These are phyloP conservation scores for Biscutella laevigata DNA, from an alignment of 441 rosid genomes.

Conservation along the genomic window DNA sequence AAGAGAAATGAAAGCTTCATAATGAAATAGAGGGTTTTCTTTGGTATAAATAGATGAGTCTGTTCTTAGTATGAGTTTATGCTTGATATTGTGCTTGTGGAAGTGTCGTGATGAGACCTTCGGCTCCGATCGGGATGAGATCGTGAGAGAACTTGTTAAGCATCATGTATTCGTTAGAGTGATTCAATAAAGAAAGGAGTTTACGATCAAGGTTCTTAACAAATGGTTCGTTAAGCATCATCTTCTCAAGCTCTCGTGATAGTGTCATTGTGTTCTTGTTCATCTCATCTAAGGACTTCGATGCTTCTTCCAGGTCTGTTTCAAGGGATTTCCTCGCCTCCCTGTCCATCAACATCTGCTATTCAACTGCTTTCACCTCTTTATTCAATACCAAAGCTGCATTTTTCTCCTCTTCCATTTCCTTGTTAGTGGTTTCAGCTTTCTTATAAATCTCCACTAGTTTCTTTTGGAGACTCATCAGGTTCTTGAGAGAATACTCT, in stretches of 20 bases:
- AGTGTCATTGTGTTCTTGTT: conserved; percentile 52
- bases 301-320: conserved; percentile 74
- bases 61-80: too few relatives aligned
- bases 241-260: conserved; percentile 55
- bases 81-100: too few relatives aligned
- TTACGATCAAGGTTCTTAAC: too few relatives aligned
- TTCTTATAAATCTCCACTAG: conserved; percentile 50
- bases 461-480: conserved; percentile 52
- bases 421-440: conserved; percentile 46
- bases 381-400: conserved; percentile 40
- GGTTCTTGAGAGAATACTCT: conserved; percentile 37
- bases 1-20: too few relatives aligned
- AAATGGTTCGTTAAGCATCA: too few relatives aligned
- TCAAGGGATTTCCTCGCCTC: conserved; percentile 63
- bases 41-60: too few relatives aligned
- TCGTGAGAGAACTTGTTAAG: too few relatives aligned
- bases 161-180: too few relatives aligned
- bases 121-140: too few relatives aligned
- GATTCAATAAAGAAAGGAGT: too few relatives aligned
- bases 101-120: too few relatives aligned
- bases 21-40: too few relatives aligned
- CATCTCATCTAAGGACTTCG: conserved; percentile 77
- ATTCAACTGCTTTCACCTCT: conserved; percentile 57
- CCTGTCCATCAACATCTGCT: conserved; percentile 51
- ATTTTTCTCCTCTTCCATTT: conserved; percentile 49